These are phyloP conservation scores for Amylocarpus encephaloides DNA, from an alignment of 2,329 filamentous ascomycete genomes.

Conservation along the genomic window DNA sequence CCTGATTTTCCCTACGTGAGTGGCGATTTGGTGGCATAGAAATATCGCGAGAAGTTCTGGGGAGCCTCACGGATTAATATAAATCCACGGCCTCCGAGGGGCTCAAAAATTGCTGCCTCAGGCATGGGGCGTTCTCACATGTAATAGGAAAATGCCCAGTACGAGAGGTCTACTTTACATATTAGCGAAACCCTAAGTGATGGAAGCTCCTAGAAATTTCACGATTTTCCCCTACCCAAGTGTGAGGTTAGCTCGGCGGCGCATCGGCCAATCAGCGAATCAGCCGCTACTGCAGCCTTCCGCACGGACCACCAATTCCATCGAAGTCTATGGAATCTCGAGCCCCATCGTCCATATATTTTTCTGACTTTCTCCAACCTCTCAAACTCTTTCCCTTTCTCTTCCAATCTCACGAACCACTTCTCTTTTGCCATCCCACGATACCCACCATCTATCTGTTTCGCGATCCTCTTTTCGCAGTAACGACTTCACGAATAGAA, in stretches of 20 bases:
- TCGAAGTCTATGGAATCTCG: constrained; percentile 7
- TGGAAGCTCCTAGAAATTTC: constrained; percentile 7
- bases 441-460: constrained; percentile 6
- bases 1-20: too few species aligned
- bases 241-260: constrained; percentile 6
- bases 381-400: neutral
- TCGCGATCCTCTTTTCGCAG: neutral
- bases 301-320: neutral
- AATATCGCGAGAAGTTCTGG: too few species aligned
- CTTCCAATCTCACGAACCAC: constrained; percentile 4
- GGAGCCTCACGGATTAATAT: too few species aligned
- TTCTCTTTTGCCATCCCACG: constrained; percentile 3
- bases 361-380: neutral
- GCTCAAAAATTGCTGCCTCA: too few species aligned
- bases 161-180: too few species aligned
- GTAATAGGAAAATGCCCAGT: too few species aligned
- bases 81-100: too few species aligned
- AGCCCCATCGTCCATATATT: constrained; percentile 4
- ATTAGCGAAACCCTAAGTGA: too few species aligned
- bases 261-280: too few species aligned
- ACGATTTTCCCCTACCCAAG: too few species aligned
- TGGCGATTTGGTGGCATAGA: too few species aligned
- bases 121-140: too few species aligned
- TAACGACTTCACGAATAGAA: constrained; percentile 13
- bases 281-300: neutral